phyloP scores from a whole-genome alignment of 2,329 filamentous ascomycete genomes.

The Aspergillus sp. region DNA sequence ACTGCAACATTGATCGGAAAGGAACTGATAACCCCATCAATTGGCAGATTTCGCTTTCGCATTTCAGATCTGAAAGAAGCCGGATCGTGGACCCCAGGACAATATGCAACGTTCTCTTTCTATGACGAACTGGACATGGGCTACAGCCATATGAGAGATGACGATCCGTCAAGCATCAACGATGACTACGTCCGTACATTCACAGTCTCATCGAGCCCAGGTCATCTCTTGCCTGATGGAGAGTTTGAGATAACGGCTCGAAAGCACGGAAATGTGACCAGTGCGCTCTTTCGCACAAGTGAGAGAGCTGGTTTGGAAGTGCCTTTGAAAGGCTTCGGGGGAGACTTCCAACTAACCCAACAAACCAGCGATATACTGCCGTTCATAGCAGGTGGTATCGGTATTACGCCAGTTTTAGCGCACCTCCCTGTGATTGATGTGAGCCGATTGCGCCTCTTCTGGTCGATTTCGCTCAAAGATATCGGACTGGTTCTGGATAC shows the following conservation, averaged over 20 bases:
- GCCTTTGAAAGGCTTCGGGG: slow-evolving; percentile 74
- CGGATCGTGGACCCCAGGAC: slow-evolving; percentile 68
- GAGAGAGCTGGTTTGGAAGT: slow-evolving; percentile 61
- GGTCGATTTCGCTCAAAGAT: slow-evolving; percentile 69
- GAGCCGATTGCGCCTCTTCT: slow-evolving; percentile 62
- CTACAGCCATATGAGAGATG: slow-evolving; percentile 82
- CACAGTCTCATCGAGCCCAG: slow-evolving; percentile 70
- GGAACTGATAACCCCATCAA: slow-evolving; percentile 65
- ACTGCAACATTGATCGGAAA: slow-evolving; percentile 64
- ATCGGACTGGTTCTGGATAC: slow-evolving; percentile 64
- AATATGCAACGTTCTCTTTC: slow-evolving; percentile 80
- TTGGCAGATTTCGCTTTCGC: slow-evolving; percentile 68
- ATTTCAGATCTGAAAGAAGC: slow-evolving; percentile 43
- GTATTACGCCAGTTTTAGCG: slow-evolving; percentile 79
- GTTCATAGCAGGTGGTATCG: slow-evolving; percentile 79
- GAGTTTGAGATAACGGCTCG: slow-evolving; percentile 75
- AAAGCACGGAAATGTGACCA: slow-evolving; percentile 70
- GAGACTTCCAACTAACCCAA: slow-evolving; percentile 58
- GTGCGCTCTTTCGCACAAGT: slow-evolving; percentile 65
- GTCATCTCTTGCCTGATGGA: slow-evolving; percentile 38
- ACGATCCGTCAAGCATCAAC: slow-evolving; percentile 78
- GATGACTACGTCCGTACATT: slow-evolving; percentile 86
- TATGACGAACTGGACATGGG: slow-evolving; percentile 69
- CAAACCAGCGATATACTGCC: slow-evolving; percentile 44
- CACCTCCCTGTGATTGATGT: slow-evolving; percentile 62